Base-by-base conservation (phyloP, 495 filamentous ascomycete species). In the Penicillium arizonense region DNA sequence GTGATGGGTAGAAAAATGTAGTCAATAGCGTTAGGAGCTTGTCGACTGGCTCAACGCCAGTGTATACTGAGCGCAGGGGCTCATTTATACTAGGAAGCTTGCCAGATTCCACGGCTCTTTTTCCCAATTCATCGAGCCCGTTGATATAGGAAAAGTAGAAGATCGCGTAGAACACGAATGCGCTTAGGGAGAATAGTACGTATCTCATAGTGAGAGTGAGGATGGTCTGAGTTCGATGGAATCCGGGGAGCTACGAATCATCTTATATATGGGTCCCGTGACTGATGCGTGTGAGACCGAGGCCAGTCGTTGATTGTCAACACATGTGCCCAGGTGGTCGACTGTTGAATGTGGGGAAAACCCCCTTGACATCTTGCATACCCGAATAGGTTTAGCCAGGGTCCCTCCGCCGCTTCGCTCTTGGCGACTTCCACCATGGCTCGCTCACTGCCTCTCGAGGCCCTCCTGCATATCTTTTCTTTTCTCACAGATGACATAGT, bases 1-100 rank as follows among this genome's bases (percentile, higher is more conserved):
- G 59, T 1, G 74, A 51, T 5, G 79, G 70, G 50, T 77, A 80
- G 69, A 86, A 86, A 59, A 86, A 83, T 5, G 65, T 62, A 1
- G 75, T 73, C 53, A 86, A 46, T 8, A 73, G 43, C 3, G 73
- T 60, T 21, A 85, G 57, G 4, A 79, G 66, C 3, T 58, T 32
- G 50, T 87, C 83, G 13, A 87, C 32, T 0, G 56, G 55, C 13
- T 56, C 49, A 28, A 85, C 35, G 6, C 83, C 82, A 5, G 79
- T 85, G 57, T 80, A 86, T 5, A 57, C 45, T 4, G 61, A 70
- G 36, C 73, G 68, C 18, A 81, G 42, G 1, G 74, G 62, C 33
- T 63, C 71, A 44, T 73, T 42, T 4, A 67, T 64, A 1, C 64
- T 75, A 0, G 78, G 78, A 0, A 79, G 68, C 16, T 63, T 66